A percentile compares a stretch with the other conserved stretches of the same genome.
Evolutionary conservation across 2,329 filamentous ascomycete genomes (phyloP).

Genomic region (Penicillium sp.): DNA sequence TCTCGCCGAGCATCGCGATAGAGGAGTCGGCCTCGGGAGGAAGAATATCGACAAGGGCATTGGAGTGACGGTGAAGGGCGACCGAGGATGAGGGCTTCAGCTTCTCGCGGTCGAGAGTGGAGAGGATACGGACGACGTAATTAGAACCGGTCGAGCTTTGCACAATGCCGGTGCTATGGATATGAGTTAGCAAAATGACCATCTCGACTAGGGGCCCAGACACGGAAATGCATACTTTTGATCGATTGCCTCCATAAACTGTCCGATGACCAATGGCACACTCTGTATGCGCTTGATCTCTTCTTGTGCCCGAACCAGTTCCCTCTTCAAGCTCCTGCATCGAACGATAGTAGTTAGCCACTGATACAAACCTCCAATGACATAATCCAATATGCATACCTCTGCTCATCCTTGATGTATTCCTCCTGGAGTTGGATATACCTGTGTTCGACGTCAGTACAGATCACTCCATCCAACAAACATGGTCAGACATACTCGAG

Average conservation of each 20-base stretch:
- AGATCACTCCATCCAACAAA: constrained; percentile 2
- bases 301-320: constrained; percentile 94
- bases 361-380: background rate
- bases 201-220: background rate
- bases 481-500: constrained; percentile 66
- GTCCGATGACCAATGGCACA: constrained; percentile 94
- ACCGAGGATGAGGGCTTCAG: constrained; percentile 98
- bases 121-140: constrained; percentile 97
- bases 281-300: constrained; percentile 99
- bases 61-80: constrained; percentile 95
- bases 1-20: constrained; percentile 93
- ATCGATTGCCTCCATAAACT: constrained; percentile 99
- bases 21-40: constrained; percentile 98
- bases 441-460: constrained; percentile 46
- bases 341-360: constrained; percentile 11
- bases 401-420: constrained; percentile 99
- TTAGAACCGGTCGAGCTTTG: constrained; percentile 98
- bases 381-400: constrained; percentile 50
- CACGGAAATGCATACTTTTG: constrained; percentile 70
- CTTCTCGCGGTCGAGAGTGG: constrained; percentile 95
- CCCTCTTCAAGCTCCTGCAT: constrained; percentile 84
- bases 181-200: constrained; percentile 9
- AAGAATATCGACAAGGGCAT: constrained; percentile 95
- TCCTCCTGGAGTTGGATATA: constrained; percentile 98
- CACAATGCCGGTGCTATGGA: constrained; percentile 83